A percentile compares a stretch with the other conserved stretches of the same genome.
phyloP scores from a whole-genome alignment of 139 green algal genomes.

The Haematococcus lacustris region DNA sequence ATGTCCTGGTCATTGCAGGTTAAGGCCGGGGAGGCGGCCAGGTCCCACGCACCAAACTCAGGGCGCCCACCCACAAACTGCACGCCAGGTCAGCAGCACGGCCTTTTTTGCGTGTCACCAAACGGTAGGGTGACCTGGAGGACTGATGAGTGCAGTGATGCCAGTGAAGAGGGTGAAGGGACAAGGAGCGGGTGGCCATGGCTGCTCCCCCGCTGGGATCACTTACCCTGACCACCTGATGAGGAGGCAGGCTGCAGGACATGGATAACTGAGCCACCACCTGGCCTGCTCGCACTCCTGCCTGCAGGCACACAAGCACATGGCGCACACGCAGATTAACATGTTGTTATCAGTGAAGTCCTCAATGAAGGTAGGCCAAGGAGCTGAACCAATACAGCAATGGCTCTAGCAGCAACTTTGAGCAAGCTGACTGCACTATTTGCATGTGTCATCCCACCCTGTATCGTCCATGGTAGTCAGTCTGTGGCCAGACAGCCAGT shows the following conservation, averaged over 20 bases:
- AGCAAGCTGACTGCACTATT: neutral
- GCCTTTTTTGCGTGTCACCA: too few species aligned
- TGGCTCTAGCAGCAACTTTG: too few species aligned
- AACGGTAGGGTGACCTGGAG: too few species aligned
- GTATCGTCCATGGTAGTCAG: too few species aligned
- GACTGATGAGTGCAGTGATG: too few species aligned
- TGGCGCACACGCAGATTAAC: neutral
- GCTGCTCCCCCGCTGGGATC: neutral
- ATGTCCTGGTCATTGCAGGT: neutral
- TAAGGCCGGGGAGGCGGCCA: neutral
- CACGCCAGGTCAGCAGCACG: too few species aligned
- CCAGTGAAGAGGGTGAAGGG: too few species aligned
- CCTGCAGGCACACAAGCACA: neutral
- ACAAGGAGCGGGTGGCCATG: neutral
- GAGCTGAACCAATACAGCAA: neutral
- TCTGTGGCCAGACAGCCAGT: too few species aligned
- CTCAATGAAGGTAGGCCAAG: too few species aligned
- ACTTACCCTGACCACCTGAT: slow-evolving; percentile 1
- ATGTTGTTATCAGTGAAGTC: neutral
- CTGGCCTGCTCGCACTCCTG: neutral
- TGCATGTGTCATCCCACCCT: neutral
- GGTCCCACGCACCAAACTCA: slow-evolving; percentile 5
- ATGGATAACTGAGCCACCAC: slow-evolving; percentile 6
- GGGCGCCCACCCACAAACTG: slow-evolving; percentile 5
- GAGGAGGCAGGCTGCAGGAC: neutral